Base-by-base conservation (phyloP, 495 filamentous ascomycete genomes). In the Penicillium herquei region DNA sequence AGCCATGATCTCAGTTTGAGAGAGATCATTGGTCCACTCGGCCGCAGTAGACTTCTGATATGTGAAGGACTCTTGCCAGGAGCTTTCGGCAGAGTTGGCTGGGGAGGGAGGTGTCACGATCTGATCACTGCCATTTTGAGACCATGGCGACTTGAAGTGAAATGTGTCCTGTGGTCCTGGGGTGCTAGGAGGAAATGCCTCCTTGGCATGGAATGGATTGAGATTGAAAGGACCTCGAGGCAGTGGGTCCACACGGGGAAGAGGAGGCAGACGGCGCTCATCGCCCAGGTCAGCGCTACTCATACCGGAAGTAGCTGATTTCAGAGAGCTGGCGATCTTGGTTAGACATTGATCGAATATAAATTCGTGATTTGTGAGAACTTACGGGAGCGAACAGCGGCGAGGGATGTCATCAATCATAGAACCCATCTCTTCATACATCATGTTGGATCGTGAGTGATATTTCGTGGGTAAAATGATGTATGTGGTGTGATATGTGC, bases 361-460 rank as follows among this genome's bases (percentile, higher is more conserved):
- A 40, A 12, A 10, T 21, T 31, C 16, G 21, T 4, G 4, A 26
- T 26, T 1, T 26, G 21, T 26, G 7, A 7, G 26, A 6, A 52
- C 75, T 75, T 58, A 78, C 75, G 75, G 74, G 42, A 76, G 62
- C 59, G 71, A 70, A 64, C 70, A 74, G 49, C 69, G 72, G 46
- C 67, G 72, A 33, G 57, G 56, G 17, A 62, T 45, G 12, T 71
- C 70, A 41, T 70, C 69, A 58, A 66, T 59, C 58, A 70, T 66
- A 30, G 59, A 53, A 53, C 47, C 58, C 59, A 70, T 70, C 56
- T 70, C 65, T 56, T 74, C 72, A 54, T 68, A 68, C 67, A 73
- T 68, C 59, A 54, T 68, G 12, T 40, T 49, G 34, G 6, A 33
- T 61, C 43, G 54, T 66, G 18, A 57, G 41, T 16, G 52, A 45